Percentiles rank a stretch among this genome's conserved stretches.
Conservation (phyloP, 2,329 filamentous ascomycete genomes). For the Acrocalymma vagum region DNA sequence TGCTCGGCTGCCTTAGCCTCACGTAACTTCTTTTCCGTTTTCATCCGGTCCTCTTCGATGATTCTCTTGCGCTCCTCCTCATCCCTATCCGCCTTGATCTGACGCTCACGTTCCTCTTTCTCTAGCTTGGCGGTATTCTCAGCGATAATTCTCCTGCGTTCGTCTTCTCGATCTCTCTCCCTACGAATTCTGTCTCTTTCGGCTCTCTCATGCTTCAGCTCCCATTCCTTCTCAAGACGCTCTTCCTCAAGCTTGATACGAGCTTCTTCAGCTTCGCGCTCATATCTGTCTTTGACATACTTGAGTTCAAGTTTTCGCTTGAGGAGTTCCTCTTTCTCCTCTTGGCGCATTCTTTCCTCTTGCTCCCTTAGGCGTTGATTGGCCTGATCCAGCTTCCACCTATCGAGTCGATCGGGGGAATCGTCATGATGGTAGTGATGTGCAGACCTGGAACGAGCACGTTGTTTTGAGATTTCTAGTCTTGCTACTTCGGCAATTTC, state of each 20-base stretch:
- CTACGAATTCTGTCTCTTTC: constrained; percentile 19
- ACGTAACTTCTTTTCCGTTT: constrained; percentile 25
- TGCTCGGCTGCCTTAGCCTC: constrained; percentile 11
- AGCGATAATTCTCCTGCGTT: constrained; percentile 37
- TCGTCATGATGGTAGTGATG: constrained; percentile 26
- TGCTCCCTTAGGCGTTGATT: constrained; percentile 46
- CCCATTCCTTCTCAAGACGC: constrained; percentile 39
- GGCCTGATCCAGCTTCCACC: constrained; percentile 43
- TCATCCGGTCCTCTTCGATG: constrained; percentile 39
- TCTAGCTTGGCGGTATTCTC: constrained; percentile 42
- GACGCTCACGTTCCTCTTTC: constrained; percentile 34
- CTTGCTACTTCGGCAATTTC: constrained; percentile 42
- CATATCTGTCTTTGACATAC: constrained; percentile 43
- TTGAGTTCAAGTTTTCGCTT: constrained; percentile 45
- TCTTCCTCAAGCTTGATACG: constrained; percentile 37
- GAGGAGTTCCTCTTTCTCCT: constrained; percentile 45
- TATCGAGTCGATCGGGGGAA: constrained; percentile 36
- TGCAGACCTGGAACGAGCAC: constrained; percentile 31
- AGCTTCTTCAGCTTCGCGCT: constrained; percentile 39
- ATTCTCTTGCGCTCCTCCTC: constrained; percentile 37
- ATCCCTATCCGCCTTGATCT: constrained; percentile 31
- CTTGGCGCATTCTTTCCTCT: constrained; percentile 44
- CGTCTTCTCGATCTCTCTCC: constrained; percentile 24
- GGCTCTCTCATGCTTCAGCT: constrained; percentile 35
- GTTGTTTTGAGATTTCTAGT: constrained; percentile 29